Evolutionary conservation across 2,329 filamentous ascomycete genomes (phyloP).

Genomic region (Didymella sp.): DNA sequence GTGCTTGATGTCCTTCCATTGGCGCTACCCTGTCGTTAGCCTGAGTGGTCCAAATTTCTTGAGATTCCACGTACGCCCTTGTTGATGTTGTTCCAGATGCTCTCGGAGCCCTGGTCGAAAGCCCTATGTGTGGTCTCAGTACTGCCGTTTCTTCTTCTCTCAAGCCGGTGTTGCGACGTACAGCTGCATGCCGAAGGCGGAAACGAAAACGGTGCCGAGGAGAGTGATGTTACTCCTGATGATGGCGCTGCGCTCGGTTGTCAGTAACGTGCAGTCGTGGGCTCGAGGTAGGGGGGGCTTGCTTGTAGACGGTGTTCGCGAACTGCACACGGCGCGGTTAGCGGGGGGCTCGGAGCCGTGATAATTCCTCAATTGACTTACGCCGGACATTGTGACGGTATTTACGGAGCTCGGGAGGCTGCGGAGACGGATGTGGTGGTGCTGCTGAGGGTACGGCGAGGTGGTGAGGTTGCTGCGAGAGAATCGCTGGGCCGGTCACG

Average conservation of each 20-base stretch:
- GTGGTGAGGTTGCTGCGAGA: constrained; percentile 26
- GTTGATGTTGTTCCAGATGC: constrained; percentile 90
- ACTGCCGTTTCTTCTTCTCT: constrained; percentile 14
- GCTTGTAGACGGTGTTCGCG: constrained; percentile 62
- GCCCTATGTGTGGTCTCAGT: constrained; percentile 62
- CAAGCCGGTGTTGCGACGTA: constrained; percentile 59
- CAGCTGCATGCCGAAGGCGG: constrained; percentile 93
- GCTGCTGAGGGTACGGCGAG: constrained; percentile 24
- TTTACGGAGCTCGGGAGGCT: constrained; percentile 28
- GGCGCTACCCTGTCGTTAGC: constrained; percentile 68
- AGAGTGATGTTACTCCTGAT: constrained; percentile 89
- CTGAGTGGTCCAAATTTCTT: background rate
- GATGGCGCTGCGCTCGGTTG: constrained; percentile 67
- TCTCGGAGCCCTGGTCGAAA: constrained; percentile 83
- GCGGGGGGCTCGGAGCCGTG: constrained; percentile 15
- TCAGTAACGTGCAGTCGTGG: constrained; percentile 33
- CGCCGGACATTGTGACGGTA: constrained; percentile 64
- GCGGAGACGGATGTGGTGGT: constrained; percentile 33
- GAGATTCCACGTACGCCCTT: constrained; percentile 68
- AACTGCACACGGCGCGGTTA: constrained; percentile 52
- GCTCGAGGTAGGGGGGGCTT: constrained; percentile 39
- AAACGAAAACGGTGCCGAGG: constrained; percentile 82
- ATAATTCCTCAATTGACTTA: constrained; percentile 53
- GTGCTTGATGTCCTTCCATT: constrained; percentile 99
- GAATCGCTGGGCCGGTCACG: constrained; percentile 33